Base-by-base conservation (phyloP, 1,284 basidiomycete species). In the Binderoboletus segoi region DNA sequence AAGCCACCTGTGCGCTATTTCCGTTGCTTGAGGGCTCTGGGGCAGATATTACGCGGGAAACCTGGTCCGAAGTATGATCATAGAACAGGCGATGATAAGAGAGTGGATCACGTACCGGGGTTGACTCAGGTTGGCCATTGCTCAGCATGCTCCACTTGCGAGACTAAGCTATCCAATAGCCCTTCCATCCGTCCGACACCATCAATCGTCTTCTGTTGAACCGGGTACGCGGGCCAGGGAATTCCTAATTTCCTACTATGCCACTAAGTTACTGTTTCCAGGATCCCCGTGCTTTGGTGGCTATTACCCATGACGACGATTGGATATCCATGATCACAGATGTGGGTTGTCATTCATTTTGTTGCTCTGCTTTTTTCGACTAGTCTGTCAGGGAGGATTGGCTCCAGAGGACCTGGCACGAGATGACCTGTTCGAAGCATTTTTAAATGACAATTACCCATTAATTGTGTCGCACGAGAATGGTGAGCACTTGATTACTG, bases 111-210 rank as follows among this genome's bases (percentile, higher is more conserved):
- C 3, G 35, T 48, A 44, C 55, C 57, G 3, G 0, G 0, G 1
- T 13, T 57, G n/a, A 44, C 40, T 3, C 55, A 51, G 28, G 57
- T 58, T 18, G 1, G 53, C 10, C 2, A 32, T n/a, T 7, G 5
- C 1, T 32, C 6, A 8, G 5, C 18, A 20, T 33, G 11, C 24
- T n/a, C 28, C 28, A 30, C 28, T 8, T 21, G 20, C 20, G 1
- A 30, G 10, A 24, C 49, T 30, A 18, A 48, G 4, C 13, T 13
- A 21, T 13, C 0, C 13, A 43, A 40, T 13, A 61, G 60, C 60
- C 60, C 1, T 58, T 58, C 26, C 60, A 61, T 23, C 56, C 55
- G 2, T 53, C 48, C 2, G 56, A 61, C 38, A 8, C 21, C 4
- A 53, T 58, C 20, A 61, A 58, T 16, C 53, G 18, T 26, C 54